Base-by-base conservation (phyloP, 768 basidiomycete genomes). In the Amanita subjunquillea region DNA sequence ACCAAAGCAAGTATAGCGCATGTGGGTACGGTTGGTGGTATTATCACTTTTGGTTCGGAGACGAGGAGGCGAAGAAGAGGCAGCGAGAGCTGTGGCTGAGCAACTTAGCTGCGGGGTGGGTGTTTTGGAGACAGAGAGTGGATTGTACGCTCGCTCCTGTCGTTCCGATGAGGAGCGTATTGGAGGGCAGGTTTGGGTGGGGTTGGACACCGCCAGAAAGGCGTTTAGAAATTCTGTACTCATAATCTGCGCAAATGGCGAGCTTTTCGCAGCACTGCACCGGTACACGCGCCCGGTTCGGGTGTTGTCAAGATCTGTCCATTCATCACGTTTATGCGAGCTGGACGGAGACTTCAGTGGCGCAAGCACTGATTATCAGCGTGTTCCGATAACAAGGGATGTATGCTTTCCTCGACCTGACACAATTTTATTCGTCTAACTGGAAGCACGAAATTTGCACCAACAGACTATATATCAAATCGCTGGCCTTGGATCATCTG, bases 1-100 rank as follows among this genome's bases (percentile, higher is more conserved):
- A 63, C 36, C 50, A 58, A 3, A 64, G 67, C 6, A 54, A 60
- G 22, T 62, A 69, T n/a, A 75, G 74, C 6, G 60, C 60, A 13
- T 78, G 77, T 48, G 71, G 73, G 15, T 48, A 58, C 2, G 63
- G 67, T 8, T 74, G 75, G 73, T 76, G 65, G 43, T 78, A 78
- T 53, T 78, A 77, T 55, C 71, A 77, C 50, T 81, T 71, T 60
- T 80, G 67, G 63, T 59, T 79, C 3, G 71, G 75, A 1, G 55
- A 59, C 6, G 54, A 57, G 0, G 38, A 29, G 6, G 65, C 63
- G 20, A 57, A 59, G 12, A 37, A 48, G 13, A 47, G 27, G 22
- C 62, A 59, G 58, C 59, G 58, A 23, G 20, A 47, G 4, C 25
- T 60, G 34, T 59, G 60, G 59, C 57, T 54, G 20, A 50, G 36